Base-by-base conservation (phyloP, 352 stramenopile genomes). In the Thraustochytrium striatum region DNA sequence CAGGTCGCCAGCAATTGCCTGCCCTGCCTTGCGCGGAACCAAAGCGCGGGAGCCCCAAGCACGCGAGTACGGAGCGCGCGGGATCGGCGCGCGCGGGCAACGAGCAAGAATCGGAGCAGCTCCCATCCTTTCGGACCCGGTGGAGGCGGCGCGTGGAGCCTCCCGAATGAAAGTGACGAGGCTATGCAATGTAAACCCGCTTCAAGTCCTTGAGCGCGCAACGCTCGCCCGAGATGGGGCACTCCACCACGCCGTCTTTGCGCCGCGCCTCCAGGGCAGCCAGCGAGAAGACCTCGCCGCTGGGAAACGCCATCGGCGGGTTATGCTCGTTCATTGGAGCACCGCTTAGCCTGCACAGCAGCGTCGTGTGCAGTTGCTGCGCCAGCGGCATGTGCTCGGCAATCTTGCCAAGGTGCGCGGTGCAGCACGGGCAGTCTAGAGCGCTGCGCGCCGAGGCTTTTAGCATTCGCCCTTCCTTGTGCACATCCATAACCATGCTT, bases 311-410 rank as follows among this genome's bases (percentile, higher is more conserved):
- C 3, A 91, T 78, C 0, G 89, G 89, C 36, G 88, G 89, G 68
- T 94, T 94, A 82, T 91, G 86, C 73, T 94, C 89, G 68, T 93
- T 87, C 86, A 94, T 94, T 21, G 93, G 87, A 35, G 78, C 86
- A 58, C 91, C 85, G 0, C 88, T 93, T 50, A 94, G 82, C 16
- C 89, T 88, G 72, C 89, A 94, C 47, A 94, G 86, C 33, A 94
- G 83, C 41, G 88, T 85, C 52, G 89, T 93, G 79, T 92, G 89
- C n/a, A 89, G 87, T 52, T 93, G 89, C 61, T 91, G 90, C 30
- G 88, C 87, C 57, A 92, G 91, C 25, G 89, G 89, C 3, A 94
- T 75, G 0, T 75, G 78, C 39, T 57, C 41, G 61, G 86, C 90
- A 21, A 93, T 78, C 39, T 87, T 85, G 32, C 87, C 88, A 28